These are phyloP conservation scores for Begonia loranthoides DNA, from an alignment of 306 rosid genomes.

Conservation along the genomic window DNA sequence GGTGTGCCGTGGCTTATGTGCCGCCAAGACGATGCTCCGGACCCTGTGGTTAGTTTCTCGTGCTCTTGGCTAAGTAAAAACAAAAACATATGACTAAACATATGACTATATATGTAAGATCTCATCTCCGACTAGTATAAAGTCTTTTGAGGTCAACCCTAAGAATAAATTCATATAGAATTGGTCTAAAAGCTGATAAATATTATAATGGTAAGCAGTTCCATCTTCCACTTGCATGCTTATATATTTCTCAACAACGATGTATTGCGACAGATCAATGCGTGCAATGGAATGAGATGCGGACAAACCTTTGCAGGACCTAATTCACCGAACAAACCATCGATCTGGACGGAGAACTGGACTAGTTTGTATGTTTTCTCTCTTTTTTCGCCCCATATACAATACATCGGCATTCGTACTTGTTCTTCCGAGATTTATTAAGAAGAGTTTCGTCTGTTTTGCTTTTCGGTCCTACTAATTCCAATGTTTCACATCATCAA, in stretches of 20 bases:
- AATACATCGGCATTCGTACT: background rate
- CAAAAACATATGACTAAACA: no score
- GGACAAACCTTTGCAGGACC: conserved; percentile 73
- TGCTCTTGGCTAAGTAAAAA: no score
- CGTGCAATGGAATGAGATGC: conserved; percentile 67
- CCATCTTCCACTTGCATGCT: no score
- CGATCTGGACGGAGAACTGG: conserved; percentile 92
- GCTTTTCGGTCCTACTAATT: no score
- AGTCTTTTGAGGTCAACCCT: no score
- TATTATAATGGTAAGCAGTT: no score
- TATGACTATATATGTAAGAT: no score
- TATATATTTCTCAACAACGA: no score
- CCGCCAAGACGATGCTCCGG: conserved; percentile 85
- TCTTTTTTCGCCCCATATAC: background rate
- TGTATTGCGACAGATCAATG: conserved; percentile 33
- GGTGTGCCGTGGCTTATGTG: conserved; percentile 97
- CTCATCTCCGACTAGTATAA: no score
- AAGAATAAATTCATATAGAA: no score
- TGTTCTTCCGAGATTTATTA: background rate
- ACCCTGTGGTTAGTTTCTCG: conserved; percentile 50
- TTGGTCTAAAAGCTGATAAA: no score
- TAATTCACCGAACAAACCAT: conserved; percentile 72
- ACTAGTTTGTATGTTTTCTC: conserved; percentile 56
- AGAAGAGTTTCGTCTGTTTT: no score
- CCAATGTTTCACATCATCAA: background rate